Base-by-base conservation (phyloP, 106 monocot species). In the Dendrobium chrysotoxum region DNA sequence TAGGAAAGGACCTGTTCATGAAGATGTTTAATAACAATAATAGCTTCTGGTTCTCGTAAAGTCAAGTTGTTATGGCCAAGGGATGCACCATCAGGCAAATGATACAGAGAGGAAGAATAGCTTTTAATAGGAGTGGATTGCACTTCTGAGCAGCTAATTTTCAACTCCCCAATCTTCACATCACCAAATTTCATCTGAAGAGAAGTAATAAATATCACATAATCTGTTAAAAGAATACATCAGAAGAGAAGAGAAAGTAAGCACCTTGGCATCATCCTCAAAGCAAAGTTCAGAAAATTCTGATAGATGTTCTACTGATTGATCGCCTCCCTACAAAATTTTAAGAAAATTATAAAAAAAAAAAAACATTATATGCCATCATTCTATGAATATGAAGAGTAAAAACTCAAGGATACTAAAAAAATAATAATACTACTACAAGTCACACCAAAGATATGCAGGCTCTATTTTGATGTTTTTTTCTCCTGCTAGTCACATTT, bases 401-500 rank as follows among this genome's bases (percentile, higher is more conserved):
- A 70, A 70, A 70, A 70, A 35, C 15, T 31, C 9, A 15, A 50
- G 13, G 15, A 13, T 13, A 50, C 50, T 35, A 28, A 70, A 10
- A 61, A 44, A 44, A 20, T 30, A 28, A 44, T 15, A 65, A 77
- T 53, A 45, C 12, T 79, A 67, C 53, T 25, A 28, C 4, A 65
- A 86, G 55, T 55, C 79, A 47, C 26, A 96, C 91, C 83, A 61
- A 23, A 79, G 58, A 30, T 20, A 68, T 77, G 13, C 50, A 53
- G 80, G 35, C 25, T 64, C 83, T 90, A 40, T 58, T 91, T 40
- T 71, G 65, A 76, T 80, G 88, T 4, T 83, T 68, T 86, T 93
- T 95, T 77, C 89, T 98, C 82, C 98, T 85, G 77, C 81, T 88
- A 18, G 98, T 99, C 67, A 99, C 95, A 87, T 92, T 85, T 76